These are phyloP conservation scores for Psilocybe subaeruginosa DNA, from an alignment of 768 basidiomycete species.

Conservation along the genomic window DNA sequence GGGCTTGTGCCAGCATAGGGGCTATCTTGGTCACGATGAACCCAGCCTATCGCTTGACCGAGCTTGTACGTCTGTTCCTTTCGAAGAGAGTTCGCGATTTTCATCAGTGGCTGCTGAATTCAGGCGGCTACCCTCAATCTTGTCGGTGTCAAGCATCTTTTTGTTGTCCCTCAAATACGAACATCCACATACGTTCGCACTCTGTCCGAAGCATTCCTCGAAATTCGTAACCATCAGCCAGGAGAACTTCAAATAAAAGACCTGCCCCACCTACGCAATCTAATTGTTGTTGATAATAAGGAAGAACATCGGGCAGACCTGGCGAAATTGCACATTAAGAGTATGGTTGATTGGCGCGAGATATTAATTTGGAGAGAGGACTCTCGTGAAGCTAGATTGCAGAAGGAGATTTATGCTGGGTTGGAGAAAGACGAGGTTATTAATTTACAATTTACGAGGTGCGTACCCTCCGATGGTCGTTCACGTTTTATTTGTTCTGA, in stretches of 20 bases:
- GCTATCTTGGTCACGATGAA: slow-evolving; percentile 84
- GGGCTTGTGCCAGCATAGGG: slow-evolving; percentile 87
- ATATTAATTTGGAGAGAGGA: slow-evolving; percentile 70
- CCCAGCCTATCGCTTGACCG: slow-evolving; percentile 74
- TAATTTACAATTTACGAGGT: slow-evolving; percentile 89
- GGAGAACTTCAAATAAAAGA: slow-evolving; percentile 60
- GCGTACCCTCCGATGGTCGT: slow-evolving; percentile 5
- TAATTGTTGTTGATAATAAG: slow-evolving; percentile 71
- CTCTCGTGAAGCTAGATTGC: slow-evolving; percentile 39
- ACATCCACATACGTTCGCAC: slow-evolving; percentile 65
- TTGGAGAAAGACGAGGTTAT: slow-evolving; percentile 70
- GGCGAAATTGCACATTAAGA: slow-evolving; percentile 43
- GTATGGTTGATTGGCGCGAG: slow-evolving; percentile 73
- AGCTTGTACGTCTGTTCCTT: slow-evolving; percentile 58
- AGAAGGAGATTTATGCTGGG: slow-evolving; percentile 42
- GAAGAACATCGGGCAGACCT: slow-evolving; percentile 40
- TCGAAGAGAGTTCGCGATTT: not conserved
- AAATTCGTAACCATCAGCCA: slow-evolving; percentile 48
- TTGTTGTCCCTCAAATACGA: slow-evolving; percentile 72
- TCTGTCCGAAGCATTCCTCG: slow-evolving; percentile 60
- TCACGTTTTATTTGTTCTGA: not conserved
- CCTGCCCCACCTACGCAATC: slow-evolving; percentile 62
- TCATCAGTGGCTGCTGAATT: not conserved
- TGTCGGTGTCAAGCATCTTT: slow-evolving; percentile 68
- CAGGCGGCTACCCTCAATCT: slow-evolving; percentile 67